Base-by-base conservation (phyloP, 2,329 filamentous ascomycete species). In the Akanthomyces muscarius region DNA sequence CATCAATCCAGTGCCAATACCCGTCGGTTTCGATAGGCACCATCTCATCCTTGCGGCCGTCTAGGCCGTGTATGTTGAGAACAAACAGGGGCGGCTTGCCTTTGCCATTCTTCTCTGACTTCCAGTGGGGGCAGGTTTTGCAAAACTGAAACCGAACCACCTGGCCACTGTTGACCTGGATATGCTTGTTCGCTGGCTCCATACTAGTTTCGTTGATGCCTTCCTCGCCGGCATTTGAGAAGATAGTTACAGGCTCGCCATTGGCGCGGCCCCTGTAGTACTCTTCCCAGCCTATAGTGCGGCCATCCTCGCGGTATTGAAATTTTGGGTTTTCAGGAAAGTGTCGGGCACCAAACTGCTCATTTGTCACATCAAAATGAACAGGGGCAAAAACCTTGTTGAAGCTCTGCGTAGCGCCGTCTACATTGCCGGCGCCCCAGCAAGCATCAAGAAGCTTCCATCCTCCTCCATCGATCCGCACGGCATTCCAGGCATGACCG, bases 391-490 rank as follows among this genome's bases (percentile, higher is more conserved):
- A 96, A 1, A 79, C 74, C 63, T 82, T 76, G 18, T 62, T 61
- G 52, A 61, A 62, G 33, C 28, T 48, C 14, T 62, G 60, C 23
- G 79, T 80, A 56, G 61, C 66, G 23, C 71, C 79, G 50, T 80
- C 75, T 10, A 96, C 76, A 65, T 85, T 80, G 2, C 94, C 94
- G 0, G 94, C 91, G 45, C 95, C 95, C 95, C 95, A 99, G 72
- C 94, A 98, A 0, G 89, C 77, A 71, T 99, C 95, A 55, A 98
- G 78, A 1, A 98, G 83, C 75, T 97, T 97, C 94, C 94, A 98
- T 67, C 87, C 85, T 2, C 91, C 91, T 30, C 87, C 85, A 69
- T 98, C 94, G 64, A 98, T 92, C 58, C 86, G 84, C 7, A 97
- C 91, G 0, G 90, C 93, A 71, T 97, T 97, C 95, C 95, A 97